Evolutionary conservation across 164 flowering plant genomes (phyloP).

Genomic region (Saururus chinensis): DNA sequence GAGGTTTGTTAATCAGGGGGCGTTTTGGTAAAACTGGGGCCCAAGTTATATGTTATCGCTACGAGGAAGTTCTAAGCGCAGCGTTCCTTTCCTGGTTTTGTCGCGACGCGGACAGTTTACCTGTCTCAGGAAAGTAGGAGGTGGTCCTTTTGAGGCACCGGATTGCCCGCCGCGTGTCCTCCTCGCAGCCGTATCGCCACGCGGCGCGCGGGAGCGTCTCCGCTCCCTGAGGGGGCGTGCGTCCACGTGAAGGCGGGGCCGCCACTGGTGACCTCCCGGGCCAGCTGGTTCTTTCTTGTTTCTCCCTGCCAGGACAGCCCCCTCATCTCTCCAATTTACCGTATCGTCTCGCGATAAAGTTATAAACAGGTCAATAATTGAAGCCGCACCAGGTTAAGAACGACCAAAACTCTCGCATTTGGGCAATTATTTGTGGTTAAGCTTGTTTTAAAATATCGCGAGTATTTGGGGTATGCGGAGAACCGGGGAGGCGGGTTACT

Average conservation of each 20-base stretch:
- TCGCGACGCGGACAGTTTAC: conserved; percentile 6
- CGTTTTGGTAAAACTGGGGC: too few species aligned
- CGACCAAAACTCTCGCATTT: too few species aligned
- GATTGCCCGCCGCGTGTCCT: conserved; percentile 5
- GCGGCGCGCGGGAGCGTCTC: neutral
- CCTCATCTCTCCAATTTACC: neutral
- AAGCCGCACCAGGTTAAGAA: too few species aligned
- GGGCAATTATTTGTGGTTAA: too few species aligned
- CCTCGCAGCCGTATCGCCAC: neutral
- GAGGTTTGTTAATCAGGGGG: too few species aligned
- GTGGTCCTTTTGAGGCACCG: conserved; percentile 13
- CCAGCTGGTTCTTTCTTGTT: neutral
- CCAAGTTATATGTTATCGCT: neutral
- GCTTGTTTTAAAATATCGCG: too few species aligned
- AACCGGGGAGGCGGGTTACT: too few species aligned
- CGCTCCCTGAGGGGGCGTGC: neutral
- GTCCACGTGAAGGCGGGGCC: conserved; percentile 1
- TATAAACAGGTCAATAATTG: too few species aligned
- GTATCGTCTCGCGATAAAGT: too few species aligned
- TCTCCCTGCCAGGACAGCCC: neutral
- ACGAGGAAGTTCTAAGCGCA: neutral
- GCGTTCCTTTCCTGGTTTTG: neutral
- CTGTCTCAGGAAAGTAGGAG: conserved; percentile 3
- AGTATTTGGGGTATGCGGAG: too few species aligned
- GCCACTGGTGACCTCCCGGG: neutral